A percentile compares a stretch with the other conserved stretches of the same genome.
phyloP scores from a whole-genome alignment of 2,329 filamentous ascomycete species.

The Colletotrichum limetticola region DNA sequence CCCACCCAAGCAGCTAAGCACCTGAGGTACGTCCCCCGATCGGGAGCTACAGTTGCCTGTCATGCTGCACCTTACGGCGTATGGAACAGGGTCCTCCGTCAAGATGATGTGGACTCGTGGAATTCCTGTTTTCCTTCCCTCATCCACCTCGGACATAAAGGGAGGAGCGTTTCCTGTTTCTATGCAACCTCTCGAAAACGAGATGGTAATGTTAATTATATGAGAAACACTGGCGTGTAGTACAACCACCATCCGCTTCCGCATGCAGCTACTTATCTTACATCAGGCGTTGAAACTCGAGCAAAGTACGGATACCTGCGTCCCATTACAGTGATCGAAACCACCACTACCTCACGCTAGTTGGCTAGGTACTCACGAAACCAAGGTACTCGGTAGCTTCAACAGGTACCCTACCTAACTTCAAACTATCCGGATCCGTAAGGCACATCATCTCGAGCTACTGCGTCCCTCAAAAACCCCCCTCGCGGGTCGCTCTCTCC shows the following conservation, averaged over 20 bases:
- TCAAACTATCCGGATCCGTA: slow-evolving; percentile 1
- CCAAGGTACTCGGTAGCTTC: neutral
- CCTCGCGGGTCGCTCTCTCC: neutral
- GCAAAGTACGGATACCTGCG: neutral
- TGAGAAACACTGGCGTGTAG: neutral
- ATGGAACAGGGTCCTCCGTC: neutral
- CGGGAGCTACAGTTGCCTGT: neutral
- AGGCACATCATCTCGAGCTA: neutral
- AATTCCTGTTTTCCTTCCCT: neutral
- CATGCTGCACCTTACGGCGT: too few relatives aligned
- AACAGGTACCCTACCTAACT: neutral
- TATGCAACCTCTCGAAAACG: neutral
- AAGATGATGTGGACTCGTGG: neutral
- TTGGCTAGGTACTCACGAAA: neutral
- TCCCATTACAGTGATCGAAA: neutral
- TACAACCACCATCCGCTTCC: neutral
- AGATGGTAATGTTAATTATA: neutral
- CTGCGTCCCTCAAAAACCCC: neutral
- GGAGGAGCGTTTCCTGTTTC: neutral
- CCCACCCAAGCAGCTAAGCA: neutral
- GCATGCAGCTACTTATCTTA: neutral
- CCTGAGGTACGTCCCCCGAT: neutral
- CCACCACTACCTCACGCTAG: too few relatives aligned
- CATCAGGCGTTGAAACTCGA: neutral
- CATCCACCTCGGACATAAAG: neutral